Conservation (phyloP, 768 basidiomycete genomes). For the Lactifluus hygrophoroides region DNA sequence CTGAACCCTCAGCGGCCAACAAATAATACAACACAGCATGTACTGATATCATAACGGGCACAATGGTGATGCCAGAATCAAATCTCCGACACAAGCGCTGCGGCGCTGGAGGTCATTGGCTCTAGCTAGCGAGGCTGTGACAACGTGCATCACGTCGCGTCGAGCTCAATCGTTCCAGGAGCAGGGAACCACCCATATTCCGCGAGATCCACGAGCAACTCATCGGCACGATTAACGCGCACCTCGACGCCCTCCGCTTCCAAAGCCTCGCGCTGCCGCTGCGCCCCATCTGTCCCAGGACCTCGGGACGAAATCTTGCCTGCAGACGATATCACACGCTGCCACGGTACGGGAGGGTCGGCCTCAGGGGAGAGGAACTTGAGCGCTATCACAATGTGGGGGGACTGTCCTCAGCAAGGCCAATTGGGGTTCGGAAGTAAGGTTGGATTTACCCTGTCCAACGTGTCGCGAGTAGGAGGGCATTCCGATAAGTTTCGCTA, state of each 20-base stretch:
- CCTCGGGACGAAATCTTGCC: slow-evolving; percentile 77
- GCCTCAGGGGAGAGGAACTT: slow-evolving; percentile 58
- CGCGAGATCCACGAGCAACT: slow-evolving; percentile 47
- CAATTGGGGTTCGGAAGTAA: neutral
- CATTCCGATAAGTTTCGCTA: slow-evolving; percentile 75
- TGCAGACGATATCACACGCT: slow-evolving; percentile 63
- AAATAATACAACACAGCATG: no score
- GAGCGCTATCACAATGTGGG: slow-evolving; percentile 41
- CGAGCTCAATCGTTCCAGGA: neutral
- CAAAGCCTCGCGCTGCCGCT: slow-evolving; percentile 64
- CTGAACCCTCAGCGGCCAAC: no score
- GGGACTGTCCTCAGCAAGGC: no score
- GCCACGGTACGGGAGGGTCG: slow-evolving; percentile 70
- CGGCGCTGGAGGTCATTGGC: no score
- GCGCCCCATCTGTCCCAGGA: slow-evolving; percentile 71
- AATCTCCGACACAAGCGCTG: no score
- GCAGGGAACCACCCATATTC: slow-evolving; percentile 64
- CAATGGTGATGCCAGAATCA: no score
- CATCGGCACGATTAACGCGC: slow-evolving; percentile 42
- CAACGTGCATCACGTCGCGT: slow-evolving; percentile 25
- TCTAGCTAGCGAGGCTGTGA: no score
- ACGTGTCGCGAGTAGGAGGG: slow-evolving; percentile 73
- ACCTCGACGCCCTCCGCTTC: slow-evolving; percentile 82
- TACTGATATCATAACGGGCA: no score
- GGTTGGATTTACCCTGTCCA: slow-evolving; percentile 52